These are phyloP conservation scores for Ceratocystis cacaofunesta DNA, from an alignment of 2,329 filamentous ascomycete genomes.

Conservation along the genomic window DNA sequence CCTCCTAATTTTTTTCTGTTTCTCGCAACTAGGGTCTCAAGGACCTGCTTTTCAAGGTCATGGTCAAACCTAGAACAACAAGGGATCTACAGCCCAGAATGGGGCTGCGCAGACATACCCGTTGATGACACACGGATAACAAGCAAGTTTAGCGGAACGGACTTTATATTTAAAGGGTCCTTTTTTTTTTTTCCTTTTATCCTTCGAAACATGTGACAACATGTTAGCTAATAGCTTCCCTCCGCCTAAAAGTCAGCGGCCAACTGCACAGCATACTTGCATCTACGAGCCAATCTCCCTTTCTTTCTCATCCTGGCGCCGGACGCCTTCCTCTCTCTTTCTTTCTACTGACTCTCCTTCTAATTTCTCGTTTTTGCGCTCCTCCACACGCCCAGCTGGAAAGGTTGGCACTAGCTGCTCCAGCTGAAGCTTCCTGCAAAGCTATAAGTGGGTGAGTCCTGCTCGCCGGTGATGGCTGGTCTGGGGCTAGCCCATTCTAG, in stretches of 20 bases:
- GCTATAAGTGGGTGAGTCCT: not conserved
- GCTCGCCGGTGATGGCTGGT: not conserved
- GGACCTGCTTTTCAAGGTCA: not conserved
- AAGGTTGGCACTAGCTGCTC: conserved; percentile 1
- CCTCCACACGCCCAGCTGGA: not conserved
- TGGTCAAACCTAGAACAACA: not conserved
- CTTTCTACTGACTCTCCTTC: not conserved
- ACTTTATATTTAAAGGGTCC: too few species aligned
- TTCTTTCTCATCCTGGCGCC: too few species aligned
- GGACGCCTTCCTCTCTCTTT: not conserved
- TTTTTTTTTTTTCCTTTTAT: too few species aligned
- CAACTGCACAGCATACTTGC: not conserved
- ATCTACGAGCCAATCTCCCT: not conserved
- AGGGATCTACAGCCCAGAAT: not conserved
- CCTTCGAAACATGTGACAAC: too few species aligned
- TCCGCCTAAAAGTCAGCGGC: not conserved
- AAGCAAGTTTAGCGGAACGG: not conserved
- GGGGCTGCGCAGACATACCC: not conserved
- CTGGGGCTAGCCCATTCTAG: not conserved
- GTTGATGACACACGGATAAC: not conserved
- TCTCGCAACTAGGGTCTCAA: not conserved
- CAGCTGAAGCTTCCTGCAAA: conserved; percentile 1
- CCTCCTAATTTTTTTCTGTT: not conserved
- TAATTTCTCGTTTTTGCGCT: not conserved
- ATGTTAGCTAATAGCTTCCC: too few species aligned